Evolutionary conservation across 805 yeast species (phyloP).

Genomic region (Lipomyces orientalis): DNA sequence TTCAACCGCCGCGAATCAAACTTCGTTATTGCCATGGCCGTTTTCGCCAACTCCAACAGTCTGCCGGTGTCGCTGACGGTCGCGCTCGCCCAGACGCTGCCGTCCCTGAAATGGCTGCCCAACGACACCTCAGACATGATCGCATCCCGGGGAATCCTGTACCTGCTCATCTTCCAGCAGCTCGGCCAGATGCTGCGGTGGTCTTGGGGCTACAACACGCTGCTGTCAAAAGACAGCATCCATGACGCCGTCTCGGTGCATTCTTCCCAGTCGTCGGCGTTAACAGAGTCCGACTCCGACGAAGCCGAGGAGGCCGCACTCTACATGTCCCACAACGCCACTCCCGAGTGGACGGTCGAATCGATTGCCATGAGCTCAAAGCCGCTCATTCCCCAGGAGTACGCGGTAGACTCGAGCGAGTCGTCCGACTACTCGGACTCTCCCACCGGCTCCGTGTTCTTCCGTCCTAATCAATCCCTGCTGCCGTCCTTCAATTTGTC

Average conservation of each 20-base stretch:
- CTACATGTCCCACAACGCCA: conserved; percentile 18
- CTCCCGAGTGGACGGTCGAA: conserved; percentile 20
- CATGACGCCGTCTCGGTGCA: conserved; percentile 4
- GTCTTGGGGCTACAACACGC: conserved; percentile 74
- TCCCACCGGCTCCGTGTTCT: background rate
- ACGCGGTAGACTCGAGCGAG: conserved; percentile 5
- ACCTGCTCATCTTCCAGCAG: conserved; percentile 67
- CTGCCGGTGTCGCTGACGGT: conserved; percentile 88
- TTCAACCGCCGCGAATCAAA: conserved; percentile 79
- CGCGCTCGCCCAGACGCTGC: conserved; percentile 66
- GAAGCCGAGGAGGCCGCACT: conserved; percentile 16
- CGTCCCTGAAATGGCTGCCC: conserved; percentile 61
- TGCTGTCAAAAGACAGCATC: conserved; percentile 48
- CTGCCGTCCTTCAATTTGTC: background rate
- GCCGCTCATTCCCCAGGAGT: conserved; percentile 29
- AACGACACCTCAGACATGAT: conserved; percentile 61
- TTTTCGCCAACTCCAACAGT: conserved; percentile 93
- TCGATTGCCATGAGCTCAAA: conserved; percentile 27
- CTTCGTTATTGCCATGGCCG: conserved; percentile 96
- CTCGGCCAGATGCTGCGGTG: conserved; percentile 69
- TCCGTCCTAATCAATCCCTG: background rate
- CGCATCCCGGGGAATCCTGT: conserved; percentile 66
- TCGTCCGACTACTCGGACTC: background rate
- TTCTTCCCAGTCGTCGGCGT: conserved; percentile 1
- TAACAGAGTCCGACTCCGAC: conserved; percentile 5